Evolutionary conservation across 2,329 filamentous ascomycete species (phyloP).

Genomic region (Fusarium torulosum): DNA sequence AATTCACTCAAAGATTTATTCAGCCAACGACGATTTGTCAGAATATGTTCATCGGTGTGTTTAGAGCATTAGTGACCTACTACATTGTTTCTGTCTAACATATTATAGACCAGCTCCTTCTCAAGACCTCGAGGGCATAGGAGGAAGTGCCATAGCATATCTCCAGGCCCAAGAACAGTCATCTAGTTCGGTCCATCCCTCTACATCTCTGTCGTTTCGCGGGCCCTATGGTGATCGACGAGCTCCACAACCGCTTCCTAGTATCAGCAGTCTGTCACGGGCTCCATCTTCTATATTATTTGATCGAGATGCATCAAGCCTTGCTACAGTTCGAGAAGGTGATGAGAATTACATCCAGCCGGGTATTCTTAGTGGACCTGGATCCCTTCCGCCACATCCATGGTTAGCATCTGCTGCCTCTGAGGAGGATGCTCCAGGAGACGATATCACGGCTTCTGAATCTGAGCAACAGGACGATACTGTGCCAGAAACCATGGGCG

Average conservation of each 20-base stretch:
- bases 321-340: constrained; percentile 37
- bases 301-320: constrained; percentile 28
- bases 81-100: constrained; percentile 7
- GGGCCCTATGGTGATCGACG: constrained; percentile 16
- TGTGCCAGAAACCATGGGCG: constrained; percentile 20
- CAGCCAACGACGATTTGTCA: constrained; percentile 56
- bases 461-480: constrained; percentile 4
- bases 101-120: constrained; percentile 22
- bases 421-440: constrained; percentile 24
- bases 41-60: constrained; percentile 50
- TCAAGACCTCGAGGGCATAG: constrained; percentile 47
- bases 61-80: background rate
- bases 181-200: constrained; percentile 31
- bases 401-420: constrained; percentile 2
- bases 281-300: constrained; percentile 21
- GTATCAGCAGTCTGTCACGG: constrained; percentile 18
- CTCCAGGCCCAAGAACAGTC: constrained; percentile 34
- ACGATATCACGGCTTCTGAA: constrained; percentile 17
- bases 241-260: constrained; percentile 18
- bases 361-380: constrained; percentile 18
- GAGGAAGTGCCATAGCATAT: constrained; percentile 46
- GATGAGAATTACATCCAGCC: constrained; percentile 36
- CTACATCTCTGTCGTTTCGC: constrained; percentile 15
- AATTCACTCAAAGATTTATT: constrained; percentile 66
- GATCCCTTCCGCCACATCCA: constrained; percentile 3